Percentiles rank a stretch among this genome's conserved stretches.
phyloP scores from a whole-genome alignment of 345 rosid genomes.

The Hevea brasiliensis region DNA sequence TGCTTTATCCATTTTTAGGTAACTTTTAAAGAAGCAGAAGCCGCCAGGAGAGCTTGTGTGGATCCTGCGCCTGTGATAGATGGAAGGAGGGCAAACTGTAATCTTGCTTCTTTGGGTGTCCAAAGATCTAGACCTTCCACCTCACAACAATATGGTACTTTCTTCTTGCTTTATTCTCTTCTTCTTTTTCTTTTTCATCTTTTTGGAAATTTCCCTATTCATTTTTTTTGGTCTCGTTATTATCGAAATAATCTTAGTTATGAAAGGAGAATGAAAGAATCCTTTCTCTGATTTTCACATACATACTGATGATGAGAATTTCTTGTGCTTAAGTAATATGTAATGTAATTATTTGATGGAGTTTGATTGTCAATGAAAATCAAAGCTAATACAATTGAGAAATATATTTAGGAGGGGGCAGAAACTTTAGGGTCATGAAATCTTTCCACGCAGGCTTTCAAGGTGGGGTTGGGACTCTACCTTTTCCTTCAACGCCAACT shows the following conservation, averaged over 20 bases:
- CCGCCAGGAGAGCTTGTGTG: conserved; percentile 66
- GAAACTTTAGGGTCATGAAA: conserved; percentile 12
- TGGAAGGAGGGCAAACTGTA: conserved; percentile 72
- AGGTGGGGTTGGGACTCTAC: conserved; percentile 3
- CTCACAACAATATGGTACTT: conserved; percentile 59
- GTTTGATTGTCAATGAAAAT: no score
- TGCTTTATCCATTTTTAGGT: conserved; percentile 4
- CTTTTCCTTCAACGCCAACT: conserved; percentile 15
- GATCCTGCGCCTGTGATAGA: conserved; percentile 66
- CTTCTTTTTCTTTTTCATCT: not conserved
- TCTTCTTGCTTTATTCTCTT: not conserved
- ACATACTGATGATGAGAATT: no score
- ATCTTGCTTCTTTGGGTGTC: conserved; percentile 72
- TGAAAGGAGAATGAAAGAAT: no score
- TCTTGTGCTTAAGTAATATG: no score
- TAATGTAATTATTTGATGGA: no score
- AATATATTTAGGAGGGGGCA: not conserved
- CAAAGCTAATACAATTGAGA: no score
- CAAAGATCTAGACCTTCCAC: conserved; percentile 53
- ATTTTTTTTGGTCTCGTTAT: not conserved
- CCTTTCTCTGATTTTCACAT: no score
- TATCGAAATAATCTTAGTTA: not conserved
- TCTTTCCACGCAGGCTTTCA: conserved; percentile 5
- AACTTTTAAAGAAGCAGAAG: conserved; percentile 65
- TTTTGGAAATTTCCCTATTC: not conserved